A percentile compares a stretch with the other conserved stretches of the same genome.
phyloP scores from a whole-genome alignment of 495 filamentous ascomycete genomes.

The Aspergillus incahuasiensis region DNA sequence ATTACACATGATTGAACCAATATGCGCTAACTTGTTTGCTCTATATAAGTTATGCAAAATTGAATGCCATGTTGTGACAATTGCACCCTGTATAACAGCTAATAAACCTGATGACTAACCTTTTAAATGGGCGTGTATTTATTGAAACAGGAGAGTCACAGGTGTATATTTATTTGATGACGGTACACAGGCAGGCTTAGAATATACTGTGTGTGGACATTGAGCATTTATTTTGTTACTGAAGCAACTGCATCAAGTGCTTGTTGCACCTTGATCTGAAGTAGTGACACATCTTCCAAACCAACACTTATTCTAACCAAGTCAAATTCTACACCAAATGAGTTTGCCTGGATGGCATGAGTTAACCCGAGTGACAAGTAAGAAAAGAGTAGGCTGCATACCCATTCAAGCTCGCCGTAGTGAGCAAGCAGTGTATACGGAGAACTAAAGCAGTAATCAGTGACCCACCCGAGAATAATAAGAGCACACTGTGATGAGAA shows the following conservation, averaged over 20 bases:
- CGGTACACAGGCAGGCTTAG: no score
- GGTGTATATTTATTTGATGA: no score
- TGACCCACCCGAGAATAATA: no score
- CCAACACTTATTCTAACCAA: slow-evolving; percentile 87
- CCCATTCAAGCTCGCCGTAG: slow-evolving; percentile 87
- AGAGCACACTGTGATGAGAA: neutral
- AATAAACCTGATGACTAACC: neutral
- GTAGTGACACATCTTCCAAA: slow-evolving; percentile 67
- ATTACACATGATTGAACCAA: neutral
- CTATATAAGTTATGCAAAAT: no score
- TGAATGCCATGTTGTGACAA: no score
- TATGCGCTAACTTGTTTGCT: neutral
- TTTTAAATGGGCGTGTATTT: no score
- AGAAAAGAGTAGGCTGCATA: slow-evolving; percentile 29
- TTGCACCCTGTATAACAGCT: neutral
- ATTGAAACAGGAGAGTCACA: no score
- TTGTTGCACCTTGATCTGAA: slow-evolving; percentile 45
- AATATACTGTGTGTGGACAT: no score
- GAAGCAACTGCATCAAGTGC: slow-evolving; percentile 45
- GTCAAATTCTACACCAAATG: slow-evolving; percentile 71
- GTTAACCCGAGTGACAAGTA: slow-evolving; percentile 11
- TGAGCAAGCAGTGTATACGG: slow-evolving; percentile 92
- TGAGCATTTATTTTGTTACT: slow-evolving; percentile 2
- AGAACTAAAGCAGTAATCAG: slow-evolving; percentile 42
- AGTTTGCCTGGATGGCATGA: slow-evolving; percentile 50